phyloP scores from a whole-genome alignment of 2,329 filamentous ascomycete species.

The Monosporascus sp. region DNA sequence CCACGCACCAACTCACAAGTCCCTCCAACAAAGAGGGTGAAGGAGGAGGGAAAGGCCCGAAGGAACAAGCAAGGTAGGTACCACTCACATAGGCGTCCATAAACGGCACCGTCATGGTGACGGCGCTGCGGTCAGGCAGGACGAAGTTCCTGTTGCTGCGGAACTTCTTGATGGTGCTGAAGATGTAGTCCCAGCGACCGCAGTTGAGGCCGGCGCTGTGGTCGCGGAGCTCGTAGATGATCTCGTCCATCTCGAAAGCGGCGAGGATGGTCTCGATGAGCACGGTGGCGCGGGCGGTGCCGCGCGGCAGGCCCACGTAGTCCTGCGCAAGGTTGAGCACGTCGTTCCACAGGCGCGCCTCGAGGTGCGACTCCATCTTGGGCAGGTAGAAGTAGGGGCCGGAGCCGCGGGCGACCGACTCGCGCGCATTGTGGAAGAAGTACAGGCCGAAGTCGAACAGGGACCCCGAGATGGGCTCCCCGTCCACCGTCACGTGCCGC shows the following conservation, averaged over 20 bases:
- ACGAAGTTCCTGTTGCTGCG: constrained; percentile 90
- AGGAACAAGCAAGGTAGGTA: not conserved
- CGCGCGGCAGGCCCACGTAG: constrained; percentile 80
- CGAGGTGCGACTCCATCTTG: constrained; percentile 97
- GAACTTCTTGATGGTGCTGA: constrained; percentile 99
- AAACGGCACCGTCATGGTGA: constrained; percentile 98
- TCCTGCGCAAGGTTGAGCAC: constrained; percentile 95
- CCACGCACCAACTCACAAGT: not conserved
- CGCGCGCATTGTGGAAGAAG: constrained; percentile 96
- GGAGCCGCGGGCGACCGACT: constrained; percentile 75
- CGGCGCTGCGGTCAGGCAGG: constrained; percentile 80
- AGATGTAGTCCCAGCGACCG: constrained; percentile 99
- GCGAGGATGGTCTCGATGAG: constrained; percentile 97
- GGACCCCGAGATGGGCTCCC: constrained; percentile 85
- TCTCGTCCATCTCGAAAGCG: constrained; percentile 99
- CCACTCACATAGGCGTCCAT: constrained; percentile 78
- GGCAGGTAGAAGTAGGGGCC: constrained; percentile 98
- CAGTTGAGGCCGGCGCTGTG: constrained; percentile 97
- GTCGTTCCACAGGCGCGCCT: constrained; percentile 97
- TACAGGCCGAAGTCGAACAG: constrained; percentile 98
- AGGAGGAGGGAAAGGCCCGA: not conserved
- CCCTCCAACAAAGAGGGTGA: not conserved
- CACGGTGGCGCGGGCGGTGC: constrained; percentile 90
- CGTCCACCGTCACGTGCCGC: constrained; percentile 95
- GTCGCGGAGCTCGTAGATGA: constrained; percentile 97